phyloP scores from a whole-genome alignment of 1,139 yeast genomes.

The Lizanozyma gosingica region DNA sequence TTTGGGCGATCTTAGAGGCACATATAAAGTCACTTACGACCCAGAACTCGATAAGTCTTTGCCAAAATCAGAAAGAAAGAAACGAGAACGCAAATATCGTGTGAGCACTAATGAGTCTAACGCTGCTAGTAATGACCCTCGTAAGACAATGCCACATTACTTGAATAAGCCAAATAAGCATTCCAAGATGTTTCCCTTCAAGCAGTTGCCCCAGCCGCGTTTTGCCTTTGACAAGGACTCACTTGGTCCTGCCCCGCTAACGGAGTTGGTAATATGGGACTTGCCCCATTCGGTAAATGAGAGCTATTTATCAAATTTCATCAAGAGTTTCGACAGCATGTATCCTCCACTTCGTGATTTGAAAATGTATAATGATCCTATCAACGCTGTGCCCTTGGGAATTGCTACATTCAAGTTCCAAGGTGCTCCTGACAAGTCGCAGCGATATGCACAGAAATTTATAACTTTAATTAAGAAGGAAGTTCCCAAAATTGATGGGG shows the following conservation, averaged over 20 bases:
- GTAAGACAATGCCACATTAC: slow-evolving; percentile 23
- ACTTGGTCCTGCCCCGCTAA: slow-evolving; percentile 66
- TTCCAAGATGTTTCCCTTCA: slow-evolving; percentile 36
- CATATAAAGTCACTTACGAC: slow-evolving; percentile 44
- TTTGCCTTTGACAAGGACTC: slow-evolving; percentile 61
- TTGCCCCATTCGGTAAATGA: slow-evolving; percentile 41
- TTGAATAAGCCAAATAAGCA: slow-evolving; percentile 33
- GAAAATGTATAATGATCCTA: slow-evolving; percentile 60
- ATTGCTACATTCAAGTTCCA: slow-evolving; percentile 57
- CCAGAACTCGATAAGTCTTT: slow-evolving; percentile 38
- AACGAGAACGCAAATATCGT: not conserved
- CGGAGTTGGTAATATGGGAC: slow-evolving; percentile 64
- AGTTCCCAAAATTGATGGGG: slow-evolving; percentile 33
- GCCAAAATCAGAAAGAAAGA: slow-evolving; percentile 18
- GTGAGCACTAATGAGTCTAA: slow-evolving; percentile 13
- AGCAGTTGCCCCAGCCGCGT: slow-evolving; percentile 44
- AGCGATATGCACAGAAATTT: slow-evolving; percentile 23
- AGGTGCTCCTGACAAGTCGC: slow-evolving; percentile 42
- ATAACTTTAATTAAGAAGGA: slow-evolving; percentile 19
- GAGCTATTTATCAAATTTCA: slow-evolving; percentile 44
- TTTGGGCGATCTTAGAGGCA: slow-evolving; percentile 17
- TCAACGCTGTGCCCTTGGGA: slow-evolving; percentile 75
- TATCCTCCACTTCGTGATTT: slow-evolving; percentile 32
- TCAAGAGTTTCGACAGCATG: slow-evolving; percentile 50
- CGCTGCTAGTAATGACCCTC: slow-evolving; percentile 28